Evolutionary conservation across 495 filamentous ascomycete species (phyloP).

Genomic region (Hypoxylon cercidicola): DNA sequence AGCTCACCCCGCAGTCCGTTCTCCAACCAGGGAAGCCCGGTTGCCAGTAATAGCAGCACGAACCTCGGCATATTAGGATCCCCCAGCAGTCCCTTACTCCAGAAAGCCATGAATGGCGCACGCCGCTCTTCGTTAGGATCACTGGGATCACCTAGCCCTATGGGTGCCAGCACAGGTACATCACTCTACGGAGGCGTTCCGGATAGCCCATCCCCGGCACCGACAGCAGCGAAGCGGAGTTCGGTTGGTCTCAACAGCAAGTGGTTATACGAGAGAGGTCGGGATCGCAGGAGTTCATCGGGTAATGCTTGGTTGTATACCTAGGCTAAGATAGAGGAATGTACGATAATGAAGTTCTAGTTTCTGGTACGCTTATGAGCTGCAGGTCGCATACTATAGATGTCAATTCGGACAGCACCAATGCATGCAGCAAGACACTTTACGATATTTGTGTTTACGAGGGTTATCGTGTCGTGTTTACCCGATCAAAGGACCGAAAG

Average conservation of each 20-base stretch:
- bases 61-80: slow-evolving; percentile 44
- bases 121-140: slow-evolving; percentile 76
- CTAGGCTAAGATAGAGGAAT: slow-evolving; percentile 2
- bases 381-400: slow-evolving; percentile 15
- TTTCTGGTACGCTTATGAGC: slow-evolving; percentile 5
- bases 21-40: slow-evolving; percentile 42
- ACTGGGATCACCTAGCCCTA: slow-evolving; percentile 67
- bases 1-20: slow-evolving; percentile 61
- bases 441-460: no score
- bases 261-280: slow-evolving; percentile 88
- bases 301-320: slow-evolving; percentile 50
- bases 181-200: slow-evolving; percentile 55
- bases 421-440: no score
- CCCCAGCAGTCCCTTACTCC: slow-evolving; percentile 70
- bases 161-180: slow-evolving; percentile 59
- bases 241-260: slow-evolving; percentile 83
- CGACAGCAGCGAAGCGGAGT: slow-evolving; percentile 70
- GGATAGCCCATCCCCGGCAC: slow-evolving; percentile 67
- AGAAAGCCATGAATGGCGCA: slow-evolving; percentile 70
- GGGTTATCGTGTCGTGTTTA: no score
- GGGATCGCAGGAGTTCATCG: slow-evolving; percentile 52
- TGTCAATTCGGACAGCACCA: slow-evolving; percentile 18
- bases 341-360: slow-evolving; percentile 16
- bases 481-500: no score
- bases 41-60: slow-evolving; percentile 27